A percentile compares a stretch with the other conserved stretches of the same genome.
Conservation (phyloP, 495 filamentous ascomycete species). For the Penicillium fimorum region DNA sequence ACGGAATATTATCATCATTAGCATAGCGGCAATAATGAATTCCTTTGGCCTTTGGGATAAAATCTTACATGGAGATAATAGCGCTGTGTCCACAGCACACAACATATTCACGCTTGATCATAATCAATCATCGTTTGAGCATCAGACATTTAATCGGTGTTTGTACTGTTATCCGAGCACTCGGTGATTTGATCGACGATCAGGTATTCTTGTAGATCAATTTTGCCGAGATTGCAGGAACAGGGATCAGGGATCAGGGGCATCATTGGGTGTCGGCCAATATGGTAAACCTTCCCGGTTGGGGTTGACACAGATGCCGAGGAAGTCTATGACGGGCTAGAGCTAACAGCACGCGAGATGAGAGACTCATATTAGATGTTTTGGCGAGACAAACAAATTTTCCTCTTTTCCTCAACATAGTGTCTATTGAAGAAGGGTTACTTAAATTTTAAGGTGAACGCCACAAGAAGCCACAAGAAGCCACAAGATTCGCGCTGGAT, state of each 20-base stretch:
- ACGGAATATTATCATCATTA: slow-evolving; percentile 1
- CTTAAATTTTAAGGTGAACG: background rate
- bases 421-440: background rate
- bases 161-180: slow-evolving; percentile 13
- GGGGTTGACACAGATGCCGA: slow-evolving; percentile 6
- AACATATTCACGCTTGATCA: slow-evolving; percentile 8
- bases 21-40: background rate
- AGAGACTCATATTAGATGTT: background rate
- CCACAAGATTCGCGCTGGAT: background rate
- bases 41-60: background rate
- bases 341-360: background rate
- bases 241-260: slow-evolving; percentile 24
- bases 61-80: slow-evolving; percentile 20
- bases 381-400: background rate
- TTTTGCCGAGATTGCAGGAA: slow-evolving; percentile 26
- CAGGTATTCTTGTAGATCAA: slow-evolving; percentile 4
- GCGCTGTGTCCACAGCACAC: slow-evolving; percentile 25
- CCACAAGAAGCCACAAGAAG: background rate
- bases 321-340: slow-evolving; percentile 9
- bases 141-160: background rate
- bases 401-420: background rate
- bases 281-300: slow-evolving; percentile 20
- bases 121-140: slow-evolving; percentile 3
- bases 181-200: background rate
- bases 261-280: slow-evolving; percentile 25